phyloP scores from a whole-genome alignment of 2,329 filamentous ascomycete genomes.

The Neonectria ditissima region DNA sequence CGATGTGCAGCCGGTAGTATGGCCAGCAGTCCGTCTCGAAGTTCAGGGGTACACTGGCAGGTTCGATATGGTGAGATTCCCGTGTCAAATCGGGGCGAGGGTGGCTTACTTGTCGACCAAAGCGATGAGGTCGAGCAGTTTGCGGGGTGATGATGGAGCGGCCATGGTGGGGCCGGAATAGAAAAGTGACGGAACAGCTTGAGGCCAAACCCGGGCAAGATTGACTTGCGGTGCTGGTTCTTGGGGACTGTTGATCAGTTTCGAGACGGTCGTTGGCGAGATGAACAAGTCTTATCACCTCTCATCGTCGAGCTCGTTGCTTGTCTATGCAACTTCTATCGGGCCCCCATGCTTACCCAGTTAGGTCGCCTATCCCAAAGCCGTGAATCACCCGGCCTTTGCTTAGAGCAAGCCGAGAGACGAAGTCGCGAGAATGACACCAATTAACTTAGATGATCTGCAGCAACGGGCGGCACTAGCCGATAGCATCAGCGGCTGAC shows the following conservation, averaged over 20 bases:
- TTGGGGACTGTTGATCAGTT: background rate
- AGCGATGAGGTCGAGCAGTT: conserved; percentile 54
- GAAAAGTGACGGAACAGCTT: background rate
- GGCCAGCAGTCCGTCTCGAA: conserved; percentile 52
- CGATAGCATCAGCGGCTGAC: background rate
- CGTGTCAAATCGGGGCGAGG: background rate
- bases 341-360: background rate
- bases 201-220: conserved; percentile 1
- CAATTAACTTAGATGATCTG: background rate
- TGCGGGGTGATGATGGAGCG: conserved; percentile 33
- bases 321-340: background rate
- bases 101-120: conserved; percentile 56
- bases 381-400: conserved; percentile 10
- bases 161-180: conserved; percentile 26
- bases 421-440: background rate
- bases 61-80: background rate
- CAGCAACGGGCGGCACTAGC: background rate
- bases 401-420: conserved; percentile 14
- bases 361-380: background rate
- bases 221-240: background rate
- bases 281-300: background rate
- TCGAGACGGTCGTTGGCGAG: background rate
- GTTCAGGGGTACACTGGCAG: conserved; percentile 59
- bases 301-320: background rate
- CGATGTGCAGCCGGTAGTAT: conserved; percentile 61